Evolutionary conservation across 2,329 filamentous ascomycete species (phyloP), one percentile per base, ranked within the genome.

Genomic region (Calonectria ilicicola): DNA sequence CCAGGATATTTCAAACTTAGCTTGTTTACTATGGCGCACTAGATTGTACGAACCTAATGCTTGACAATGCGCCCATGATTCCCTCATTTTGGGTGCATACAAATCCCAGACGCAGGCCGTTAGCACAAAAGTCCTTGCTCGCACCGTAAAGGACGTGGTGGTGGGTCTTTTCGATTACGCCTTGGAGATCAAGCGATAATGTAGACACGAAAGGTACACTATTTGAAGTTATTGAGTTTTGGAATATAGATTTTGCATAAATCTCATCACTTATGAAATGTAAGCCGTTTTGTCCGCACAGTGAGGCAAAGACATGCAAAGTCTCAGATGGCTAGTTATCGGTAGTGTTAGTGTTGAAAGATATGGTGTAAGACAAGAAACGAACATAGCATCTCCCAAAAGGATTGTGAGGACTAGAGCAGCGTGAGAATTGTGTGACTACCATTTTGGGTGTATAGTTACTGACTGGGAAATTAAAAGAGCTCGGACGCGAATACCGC

Each of bases 61-160:
- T 65, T 8, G 62, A 65, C 19, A 65, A 17, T 26, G 62, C 27
- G 19, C 62, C 62, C 42, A 65, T 65, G 19, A 65, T 35, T 10
- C 62, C 62, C 14, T 49, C 19, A 10, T 65, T 65, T 15, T 47
- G 40, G 8, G 62, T 47, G 23, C 42, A 64, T 6, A 64, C 19
- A 29, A 49, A n/a, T 4, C 60, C 60, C 5, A 64, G 19, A 21
- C 60, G 60, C 9, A 64, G 23, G 17, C 60, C 60, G 32, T 64
- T 64, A 3, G 60, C 60, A 19, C 60, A 64, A n/a, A 64, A 64
- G 9, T 64, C 60, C 21, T 64, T 64, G 60, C 60, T 64, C n/a
- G 60, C 60, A 10, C 60, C 60, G n/a, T 64, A 64, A n/a, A 64
- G 42, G 3, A 64, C 60, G 9, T 64, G 60, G 5, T 15, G 19